Conservation (phyloP, 2,329 filamentous ascomycete genomes). For the Emergomyces orientalis region DNA sequence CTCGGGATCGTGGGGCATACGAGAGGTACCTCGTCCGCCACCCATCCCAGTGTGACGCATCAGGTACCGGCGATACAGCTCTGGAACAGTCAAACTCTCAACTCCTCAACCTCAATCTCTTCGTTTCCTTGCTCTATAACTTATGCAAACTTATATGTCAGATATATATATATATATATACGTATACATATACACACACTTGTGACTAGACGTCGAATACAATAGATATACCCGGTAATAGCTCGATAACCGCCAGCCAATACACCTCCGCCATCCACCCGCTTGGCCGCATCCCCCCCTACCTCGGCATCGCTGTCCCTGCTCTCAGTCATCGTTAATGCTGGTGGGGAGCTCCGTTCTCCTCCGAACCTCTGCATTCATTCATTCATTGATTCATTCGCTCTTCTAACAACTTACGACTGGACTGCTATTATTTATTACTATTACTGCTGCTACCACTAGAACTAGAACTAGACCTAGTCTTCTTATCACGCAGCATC, state of each 20-base stretch:
- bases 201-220: too few species aligned
- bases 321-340: neutral
- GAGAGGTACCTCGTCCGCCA: neutral
- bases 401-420: too few species aligned
- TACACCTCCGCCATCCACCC: neutral
- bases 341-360: constrained; percentile 16
- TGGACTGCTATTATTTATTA: too few species aligned
- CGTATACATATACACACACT: neutral
- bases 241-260: neutral
- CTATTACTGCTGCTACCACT: too few species aligned
- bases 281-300: neutral
- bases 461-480: too few species aligned
- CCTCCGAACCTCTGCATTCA: too few species aligned
- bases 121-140: too few species aligned
- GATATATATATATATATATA: neutral
- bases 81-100: neutral
- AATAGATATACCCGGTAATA: too few species aligned
- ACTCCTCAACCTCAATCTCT: neutral
- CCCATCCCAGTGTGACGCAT: neutral
- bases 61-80: neutral
- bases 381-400: too few species aligned
- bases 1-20: too few species aligned
- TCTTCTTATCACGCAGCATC: too few species aligned
- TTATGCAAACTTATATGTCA: neutral
- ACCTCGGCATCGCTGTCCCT: constrained; percentile 14